Base-by-base conservation (phyloP, 1,284 basidiomycete species). In the Flammula alnicola region DNA sequence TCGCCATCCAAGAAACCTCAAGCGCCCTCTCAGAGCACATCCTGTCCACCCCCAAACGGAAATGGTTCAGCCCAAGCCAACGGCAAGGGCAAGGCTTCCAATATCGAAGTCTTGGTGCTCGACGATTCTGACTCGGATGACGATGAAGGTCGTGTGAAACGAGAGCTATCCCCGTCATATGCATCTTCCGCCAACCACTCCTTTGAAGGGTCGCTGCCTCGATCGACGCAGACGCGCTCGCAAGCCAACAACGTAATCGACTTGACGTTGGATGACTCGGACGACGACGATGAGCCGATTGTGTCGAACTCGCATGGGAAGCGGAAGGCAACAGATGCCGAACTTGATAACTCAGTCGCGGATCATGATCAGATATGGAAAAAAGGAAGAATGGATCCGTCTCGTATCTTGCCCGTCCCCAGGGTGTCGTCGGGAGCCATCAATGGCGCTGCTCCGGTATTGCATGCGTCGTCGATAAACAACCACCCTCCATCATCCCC, bases 81-180 rank as follows among this genome's bases (percentile, higher is more conserved):
- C 51, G 71, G 66, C 36, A 77, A 79, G 51, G 68, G 65, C 4
- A 72, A 71, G 42, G 72, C 68, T n/a, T 72, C 74, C 32, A 73
- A 79, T 44, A 75, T 80, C 11, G 86, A 88, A 61, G 83, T 93
- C n/a, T 72, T 91, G 47, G 74, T 88, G 16, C 63, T 90, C 44
- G 89, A 48, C 31, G 38, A 91, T 59, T 91, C 89, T 2, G 91
- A 89, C 46, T 91, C 88, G 45, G 85, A 87, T 32, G 86, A 92
- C 61, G 86, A 88, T 44, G 82, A 86, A 59, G 81, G 82, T 3
- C 76, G 80, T 45, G 87, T 90, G 22, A 89, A 88, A 63, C 75
- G 83, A 54, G 86, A 89, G 60, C 65, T 89, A 30, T 88, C 86
- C 3, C 79, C 82, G 12, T 83, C 84, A 3, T 74, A 77, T 50